Evolutionary conservation across 2,329 filamentous ascomycete genomes (phyloP).

Genomic region (Penicillium sp.): DNA sequence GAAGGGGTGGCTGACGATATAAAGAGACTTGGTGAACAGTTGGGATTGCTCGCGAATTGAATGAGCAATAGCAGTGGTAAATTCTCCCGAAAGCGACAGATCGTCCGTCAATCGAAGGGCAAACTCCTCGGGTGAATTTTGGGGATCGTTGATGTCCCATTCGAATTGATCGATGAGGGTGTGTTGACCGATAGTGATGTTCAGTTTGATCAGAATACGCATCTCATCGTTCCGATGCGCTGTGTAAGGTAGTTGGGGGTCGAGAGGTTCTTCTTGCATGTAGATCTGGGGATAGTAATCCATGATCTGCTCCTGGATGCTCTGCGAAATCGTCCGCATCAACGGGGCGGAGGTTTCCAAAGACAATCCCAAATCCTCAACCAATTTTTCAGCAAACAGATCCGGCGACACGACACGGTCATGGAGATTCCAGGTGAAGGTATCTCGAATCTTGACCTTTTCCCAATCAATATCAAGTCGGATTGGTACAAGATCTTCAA

Average conservation of each 20-base stretch:
- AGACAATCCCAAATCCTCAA: slow-evolving; percentile 84
- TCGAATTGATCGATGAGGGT: slow-evolving; percentile 97
- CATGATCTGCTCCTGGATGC: slow-evolving; percentile 84
- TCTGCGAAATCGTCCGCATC: slow-evolving; percentile 68
- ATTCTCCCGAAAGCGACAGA: slow-evolving; percentile 89
- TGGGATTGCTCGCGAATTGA: slow-evolving; percentile 96
- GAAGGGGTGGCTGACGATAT: slow-evolving; percentile 91
- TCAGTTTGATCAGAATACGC: slow-evolving; percentile 92
- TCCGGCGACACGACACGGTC: slow-evolving; percentile 82
- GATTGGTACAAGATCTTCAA: slow-evolving; percentile 90
- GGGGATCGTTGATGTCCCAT: slow-evolving; percentile 96
- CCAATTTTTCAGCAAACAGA: slow-evolving; percentile 83
- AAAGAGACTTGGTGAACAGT: slow-evolving; percentile 90
- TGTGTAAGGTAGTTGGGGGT: slow-evolving; percentile 85
- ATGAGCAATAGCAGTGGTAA: slow-evolving; percentile 95
- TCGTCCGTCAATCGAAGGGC: slow-evolving; percentile 87
- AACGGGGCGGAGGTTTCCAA: slow-evolving; percentile 65
- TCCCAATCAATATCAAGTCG: slow-evolving; percentile 94
- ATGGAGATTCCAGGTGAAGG: slow-evolving; percentile 97
- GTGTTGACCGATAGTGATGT: slow-evolving; percentile 95
- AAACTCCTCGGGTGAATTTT: slow-evolving; percentile 94
- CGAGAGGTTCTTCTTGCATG: slow-evolving; percentile 86
- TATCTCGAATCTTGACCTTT: slow-evolving; percentile 93
- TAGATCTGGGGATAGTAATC: slow-evolving; percentile 94
- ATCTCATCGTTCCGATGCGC: slow-evolving; percentile 99